Base-by-base conservation (phyloP, 192 early-diverging fungal genomes). In the Gaertneriomyces semiglobifer region DNA sequence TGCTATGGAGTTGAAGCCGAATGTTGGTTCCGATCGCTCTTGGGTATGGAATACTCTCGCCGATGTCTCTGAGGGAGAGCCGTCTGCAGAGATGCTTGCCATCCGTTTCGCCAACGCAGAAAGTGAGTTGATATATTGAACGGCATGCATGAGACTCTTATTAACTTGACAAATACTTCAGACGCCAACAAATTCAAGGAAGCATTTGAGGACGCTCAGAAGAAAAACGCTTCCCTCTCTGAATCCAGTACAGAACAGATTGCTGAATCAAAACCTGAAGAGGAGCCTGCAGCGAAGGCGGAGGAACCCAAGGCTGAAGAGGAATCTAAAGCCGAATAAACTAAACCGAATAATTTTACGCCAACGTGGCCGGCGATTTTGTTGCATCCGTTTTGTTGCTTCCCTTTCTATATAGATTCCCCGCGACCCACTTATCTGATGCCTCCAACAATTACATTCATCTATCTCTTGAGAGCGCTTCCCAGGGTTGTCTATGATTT, bases 21-120 rank as follows among this genome's bases (percentile, higher is more conserved):
- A 99, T 71, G 89, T 99, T 58, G 95, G 94, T 52, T 96, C 93
- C 41, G 96, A 99, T 81, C 93, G 95, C 65, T 97, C 94, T 42
- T 99, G 96, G 96, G 96, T 99, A 16, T 99, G 92, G 90, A 95
- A 86, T 65, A 92, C 89, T 56, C 74, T 87, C 33, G 84, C 92
- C 55, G 96, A 99, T 66, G 83, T 92, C 55, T 91, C 95, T 39
- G 96, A 99, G 42, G 95, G 89, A 19, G 89, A 90, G 74, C 66
- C 85, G n/a, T 78, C 84, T 56, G 81, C 84, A 47, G 91, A 98
- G 80, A 80, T 92, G 18, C 84, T 99, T 47, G 96, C 96, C 45
- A 94, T 98, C 66, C 90, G 96, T 63, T 95, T 99, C 63, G 93
- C 89, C 70, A 98, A 96, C 87, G 77, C 88, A 48, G 95, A 99